A percentile compares a stretch with the other conserved stretches of the same genome.
Evolutionary conservation across 2,329 filamentous ascomycete genomes (phyloP).

Genomic region (Knufia fluminis): DNA sequence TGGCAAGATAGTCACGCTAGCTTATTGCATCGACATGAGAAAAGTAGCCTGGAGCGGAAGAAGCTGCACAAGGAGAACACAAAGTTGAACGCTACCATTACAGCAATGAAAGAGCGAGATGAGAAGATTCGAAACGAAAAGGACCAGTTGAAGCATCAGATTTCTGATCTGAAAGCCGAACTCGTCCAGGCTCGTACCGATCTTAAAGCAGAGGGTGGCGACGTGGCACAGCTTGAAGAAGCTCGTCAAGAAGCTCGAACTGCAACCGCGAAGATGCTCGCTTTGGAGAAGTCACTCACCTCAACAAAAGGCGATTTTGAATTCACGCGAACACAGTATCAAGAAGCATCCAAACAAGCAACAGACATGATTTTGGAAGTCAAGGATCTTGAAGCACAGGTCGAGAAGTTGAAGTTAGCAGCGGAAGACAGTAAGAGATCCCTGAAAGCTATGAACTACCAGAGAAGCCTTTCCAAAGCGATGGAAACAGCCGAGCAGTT

Average conservation of each 20-base stretch:
- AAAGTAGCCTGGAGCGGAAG: constrained; percentile 23
- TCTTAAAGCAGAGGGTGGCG: constrained; percentile 30
- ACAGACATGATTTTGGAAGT: constrained; percentile 33
- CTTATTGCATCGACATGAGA: constrained; percentile 39
- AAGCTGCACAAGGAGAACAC: constrained; percentile 31
- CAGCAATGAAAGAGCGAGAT: constrained; percentile 26
- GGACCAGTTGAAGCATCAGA: constrained; percentile 33
- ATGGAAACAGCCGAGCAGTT: constrained; percentile 32
- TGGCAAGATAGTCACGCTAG: constrained; percentile 27
- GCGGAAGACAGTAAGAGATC: constrained; percentile 30
- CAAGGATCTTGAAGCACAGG: constrained; percentile 30
- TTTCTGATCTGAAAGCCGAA: constrained; percentile 29
- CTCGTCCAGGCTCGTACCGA: constrained; percentile 32
- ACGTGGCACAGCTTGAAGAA: constrained; percentile 32
- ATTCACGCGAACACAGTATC: constrained; percentile 39
- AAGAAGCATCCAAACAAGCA: constrained; percentile 36
- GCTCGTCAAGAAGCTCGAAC: constrained; percentile 30
- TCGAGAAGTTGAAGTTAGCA: constrained; percentile 30
- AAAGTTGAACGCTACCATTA: constrained; percentile 20
- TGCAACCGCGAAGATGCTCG: constrained; percentile 23
- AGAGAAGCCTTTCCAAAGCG: constrained; percentile 29
- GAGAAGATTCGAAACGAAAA: constrained; percentile 32
- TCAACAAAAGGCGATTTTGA: constrained; percentile 36
- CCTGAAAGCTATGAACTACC: constrained; percentile 31
- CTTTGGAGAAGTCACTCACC: constrained; percentile 31